These are phyloP conservation scores for Dipodascus geniculatus DNA, from an alignment of 805 yeast species.

Conservation along the genomic window DNA sequence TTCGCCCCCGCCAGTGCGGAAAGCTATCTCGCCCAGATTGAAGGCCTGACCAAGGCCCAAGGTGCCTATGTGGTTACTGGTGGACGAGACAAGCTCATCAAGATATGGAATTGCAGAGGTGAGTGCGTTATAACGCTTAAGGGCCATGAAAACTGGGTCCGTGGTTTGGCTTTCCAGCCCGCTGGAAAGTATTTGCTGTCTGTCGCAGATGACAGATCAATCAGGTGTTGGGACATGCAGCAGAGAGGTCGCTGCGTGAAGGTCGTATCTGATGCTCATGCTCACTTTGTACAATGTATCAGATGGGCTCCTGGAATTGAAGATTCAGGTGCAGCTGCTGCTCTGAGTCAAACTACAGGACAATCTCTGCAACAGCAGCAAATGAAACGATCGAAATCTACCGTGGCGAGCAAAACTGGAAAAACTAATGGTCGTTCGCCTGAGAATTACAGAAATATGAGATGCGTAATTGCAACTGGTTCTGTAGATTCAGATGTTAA, in stretches of 20 bases:
- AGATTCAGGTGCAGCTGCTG: slow-evolving; percentile 15
- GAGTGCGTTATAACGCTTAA: slow-evolving; percentile 41
- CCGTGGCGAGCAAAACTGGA: background rate
- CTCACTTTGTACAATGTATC: slow-evolving; percentile 63
- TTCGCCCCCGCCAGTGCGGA: slow-evolving; percentile 50
- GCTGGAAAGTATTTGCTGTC: slow-evolving; percentile 58
- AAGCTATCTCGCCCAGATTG: slow-evolving; percentile 35
- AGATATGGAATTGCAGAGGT: slow-evolving; percentile 66
- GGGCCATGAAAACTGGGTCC: slow-evolving; percentile 86
- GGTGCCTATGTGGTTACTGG: slow-evolving; percentile 53
- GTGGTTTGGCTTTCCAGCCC: slow-evolving; percentile 59
- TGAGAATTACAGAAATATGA: slow-evolving; percentile 32
- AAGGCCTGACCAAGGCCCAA: slow-evolving; percentile 26
- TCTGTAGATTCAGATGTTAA: slow-evolving; percentile 45
- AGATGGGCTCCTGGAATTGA: slow-evolving; percentile 22
- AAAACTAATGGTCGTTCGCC: slow-evolving; percentile 13
- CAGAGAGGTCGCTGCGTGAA: slow-evolving; percentile 33
- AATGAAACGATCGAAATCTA: background rate
- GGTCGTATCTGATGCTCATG: slow-evolving; percentile 47
- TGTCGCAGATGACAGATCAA: slow-evolving; percentile 67
- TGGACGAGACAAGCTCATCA: slow-evolving; percentile 65
- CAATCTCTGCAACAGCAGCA: background rate
- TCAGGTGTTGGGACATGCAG: slow-evolving; percentile 67
- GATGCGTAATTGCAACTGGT: slow-evolving; percentile 56
- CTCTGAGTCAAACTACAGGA: slow-evolving; percentile 11